Base-by-base conservation (phyloP, 352 stramenopile species). In the Pythium utonaiense region DNA sequence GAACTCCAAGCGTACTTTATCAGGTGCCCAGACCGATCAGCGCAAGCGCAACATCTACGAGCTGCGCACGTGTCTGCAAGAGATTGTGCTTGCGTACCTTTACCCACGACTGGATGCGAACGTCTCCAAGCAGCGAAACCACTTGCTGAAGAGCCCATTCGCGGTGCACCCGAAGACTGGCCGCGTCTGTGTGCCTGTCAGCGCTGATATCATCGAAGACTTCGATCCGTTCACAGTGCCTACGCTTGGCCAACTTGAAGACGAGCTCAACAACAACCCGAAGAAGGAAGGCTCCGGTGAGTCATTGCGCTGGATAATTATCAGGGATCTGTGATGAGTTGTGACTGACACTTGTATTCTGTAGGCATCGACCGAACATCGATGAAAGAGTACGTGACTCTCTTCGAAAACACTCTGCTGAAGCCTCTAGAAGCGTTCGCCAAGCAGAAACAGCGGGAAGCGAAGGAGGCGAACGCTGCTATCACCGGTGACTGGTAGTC, bases 61-160 rank as follows among this genome's bases (percentile, higher is more conserved):
- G 33, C 71, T 96, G 38, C 74, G 88, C 41, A 91, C 85, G 40
- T 99, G 96, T 85, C 69, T 98, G 21, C 83, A 95, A 57, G 93
- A 98, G 75, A 97, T 98, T 44, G 95, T 99, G 36, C 95, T 99
- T 57, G 78, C 86, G 33, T 97, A 99, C 64, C 86, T 96, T 28
- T 99, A 99, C 73, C 97, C 97, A 14, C 86, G 98, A 34, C 71
- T 99, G 61, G 98, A 99, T 96, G 97, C 98, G 36, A 99, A 99
- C 74, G 98, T 99, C 51, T 99, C 96, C 61, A 99, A 99, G 73
- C 94, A 98, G 71, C 88, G 96, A 57, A 99, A 99, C 88, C 98
- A 99, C 86, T 98, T 99, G 81, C 83, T 99, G 36, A 99, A 99
- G 76, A 97, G 81, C 75, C 98, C 98, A 27, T 99, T 99, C 67